phyloP scores from a whole-genome alignment of 768 basidiomycete species.

The Leccinum rimulosum region DNA sequence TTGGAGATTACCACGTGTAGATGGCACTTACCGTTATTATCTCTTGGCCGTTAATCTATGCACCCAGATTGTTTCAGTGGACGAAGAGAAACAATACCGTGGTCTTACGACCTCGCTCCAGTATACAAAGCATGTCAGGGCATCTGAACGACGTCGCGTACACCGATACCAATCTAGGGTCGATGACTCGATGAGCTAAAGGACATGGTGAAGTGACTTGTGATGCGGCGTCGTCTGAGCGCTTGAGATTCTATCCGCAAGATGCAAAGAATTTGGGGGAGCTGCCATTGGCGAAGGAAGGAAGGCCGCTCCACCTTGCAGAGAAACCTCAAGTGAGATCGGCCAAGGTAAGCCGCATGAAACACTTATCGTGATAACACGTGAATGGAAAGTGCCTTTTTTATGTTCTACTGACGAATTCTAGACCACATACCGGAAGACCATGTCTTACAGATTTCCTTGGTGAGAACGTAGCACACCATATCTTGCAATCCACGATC shows the following conservation, averaged over 20 bases:
- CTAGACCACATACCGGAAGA: background rate
- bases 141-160: background rate
- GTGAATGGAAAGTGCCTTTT: background rate
- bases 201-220: background rate
- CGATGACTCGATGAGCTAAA: background rate
- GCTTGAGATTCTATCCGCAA: background rate
- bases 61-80: background rate
- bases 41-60: background rate
- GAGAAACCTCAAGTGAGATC: background rate
- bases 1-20: background rate
- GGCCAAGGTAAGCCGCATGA: background rate
- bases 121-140: background rate
- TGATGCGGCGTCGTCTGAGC: background rate
- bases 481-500: background rate
- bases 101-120: background rate
- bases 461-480: background rate
- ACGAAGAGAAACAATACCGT: slow-evolving; percentile 3
- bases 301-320: background rate
- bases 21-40: background rate
- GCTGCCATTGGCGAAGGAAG: slow-evolving; percentile 3
- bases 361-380: background rate
- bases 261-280: slow-evolving; percentile 2
- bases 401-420: background rate
- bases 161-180: background rate
- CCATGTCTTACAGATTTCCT: background rate